These are phyloP conservation scores for Nakaseomyces kungkrabaensis DNA, from an alignment of 1,139 yeast species.

Conservation along the genomic window DNA sequence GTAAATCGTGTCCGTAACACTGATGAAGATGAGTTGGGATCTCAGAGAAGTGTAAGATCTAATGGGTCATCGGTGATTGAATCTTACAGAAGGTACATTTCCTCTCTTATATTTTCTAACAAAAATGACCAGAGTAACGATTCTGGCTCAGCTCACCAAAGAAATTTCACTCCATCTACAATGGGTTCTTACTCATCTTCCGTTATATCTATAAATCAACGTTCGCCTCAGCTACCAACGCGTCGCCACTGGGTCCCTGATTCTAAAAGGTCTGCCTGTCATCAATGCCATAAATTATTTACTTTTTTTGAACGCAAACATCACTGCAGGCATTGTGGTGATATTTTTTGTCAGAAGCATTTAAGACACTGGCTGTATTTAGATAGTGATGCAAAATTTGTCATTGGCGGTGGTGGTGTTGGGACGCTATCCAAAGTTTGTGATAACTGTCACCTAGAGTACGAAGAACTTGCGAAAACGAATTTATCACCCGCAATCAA, in stretches of 20 bases:
- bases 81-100: constrained; percentile 4
- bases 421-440: constrained; percentile 76
- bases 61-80: constrained; percentile 6
- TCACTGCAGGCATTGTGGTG: constrained; percentile 93
- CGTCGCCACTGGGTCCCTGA: constrained; percentile 76
- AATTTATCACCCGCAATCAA: constrained; percentile 23
- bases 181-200: constrained; percentile 1
- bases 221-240: constrained; percentile 37
- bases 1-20: background rate
- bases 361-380: constrained; percentile 40
- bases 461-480: constrained; percentile 39
- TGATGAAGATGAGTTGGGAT: background rate
- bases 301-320: constrained; percentile 80
- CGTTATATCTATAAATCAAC: constrained; percentile 5
- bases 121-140: constrained; percentile 3
- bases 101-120: constrained; percentile 5
- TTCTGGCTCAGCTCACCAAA: background rate
- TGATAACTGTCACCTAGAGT: constrained; percentile 60
- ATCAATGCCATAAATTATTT: constrained; percentile 57
- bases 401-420: constrained; percentile 50
- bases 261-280: constrained; percentile 50
- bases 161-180: constrained; percentile 2
- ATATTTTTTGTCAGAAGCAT: constrained; percentile 70
- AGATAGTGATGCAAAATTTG: constrained; percentile 61
- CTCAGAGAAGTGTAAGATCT: constrained; percentile 5